Evolutionary conservation across 176 grass and related monocot genomes (phyloP), one percentile per base, ranked within the genome.

Genomic region (Aegilops longissima): DNA sequence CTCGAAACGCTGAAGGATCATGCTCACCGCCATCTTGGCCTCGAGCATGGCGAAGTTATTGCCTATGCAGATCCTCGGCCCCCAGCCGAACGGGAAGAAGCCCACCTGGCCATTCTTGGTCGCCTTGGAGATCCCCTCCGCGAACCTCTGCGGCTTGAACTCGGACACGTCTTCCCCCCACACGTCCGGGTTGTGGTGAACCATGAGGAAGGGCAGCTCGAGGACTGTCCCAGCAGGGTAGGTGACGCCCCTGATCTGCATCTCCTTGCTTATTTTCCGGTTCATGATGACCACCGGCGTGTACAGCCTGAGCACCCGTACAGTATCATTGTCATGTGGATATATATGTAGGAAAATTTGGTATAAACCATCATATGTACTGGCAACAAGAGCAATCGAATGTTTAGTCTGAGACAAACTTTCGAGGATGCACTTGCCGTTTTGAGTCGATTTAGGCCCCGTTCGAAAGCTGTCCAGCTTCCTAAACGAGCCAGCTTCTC

Each of bases 271-370:
- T 8, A 82, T 85, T 47, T n/a, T 65, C 24, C 88, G 70, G 14
- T 18, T 58, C 12, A 88, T 3, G 10, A 49, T 68, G 8, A 65
- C 29, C 2, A 21, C 49, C 3, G 91, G 85, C 9, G 91, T 88
- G 30, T 90, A 93, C 8, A 93, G 20, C 76, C 91, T 75, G 0
- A 93, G 77, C 3, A 93, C 88, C 82, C 88, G 6, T 90, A 52
- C 14, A 90, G 51, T 79, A 93, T 86, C 91, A 90, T 90, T 1
- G 88, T 85, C 65, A 90, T 81, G 78, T 88, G 47, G 12, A 51
- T 5, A 51, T 51, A 51, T 51, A 51, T 16, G 12, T 16, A 51
- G 13, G 4, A 51, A 16, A 51, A 51, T 77, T 9, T 25, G 7
- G 18, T 1, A 1, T 3, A 12, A 21, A 68, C 14, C 12, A 30